Evolutionary conservation across 345 rosid species (phyloP).

Genomic region (Melaleuca alternifolia): DNA sequence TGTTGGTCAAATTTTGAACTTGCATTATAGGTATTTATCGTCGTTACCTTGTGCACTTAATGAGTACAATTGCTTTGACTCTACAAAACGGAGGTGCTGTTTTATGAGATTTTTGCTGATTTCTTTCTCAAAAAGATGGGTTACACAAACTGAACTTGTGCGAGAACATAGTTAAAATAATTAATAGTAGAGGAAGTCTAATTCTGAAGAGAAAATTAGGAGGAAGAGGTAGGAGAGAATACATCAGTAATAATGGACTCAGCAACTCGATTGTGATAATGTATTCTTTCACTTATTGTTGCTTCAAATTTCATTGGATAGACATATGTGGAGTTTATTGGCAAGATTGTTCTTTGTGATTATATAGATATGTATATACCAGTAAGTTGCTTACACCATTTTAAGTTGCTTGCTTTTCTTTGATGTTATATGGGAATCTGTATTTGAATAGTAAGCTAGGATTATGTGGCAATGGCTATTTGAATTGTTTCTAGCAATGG

Average conservation of each 20-base stretch:
- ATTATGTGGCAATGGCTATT: not conserved
- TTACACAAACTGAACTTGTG: not conserved
- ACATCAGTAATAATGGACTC: not conserved
- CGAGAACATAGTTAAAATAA: not conserved
- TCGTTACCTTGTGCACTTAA: not conserved
- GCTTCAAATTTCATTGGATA: not conserved
- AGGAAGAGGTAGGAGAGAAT: not conserved
- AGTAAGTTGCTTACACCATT: not conserved
- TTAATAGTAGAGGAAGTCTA: not conserved
- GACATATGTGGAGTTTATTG: not conserved
- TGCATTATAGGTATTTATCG: not conserved
- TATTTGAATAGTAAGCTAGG: not conserved
- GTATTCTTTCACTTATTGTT: not conserved
- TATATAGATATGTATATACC: not conserved
- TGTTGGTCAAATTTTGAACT: not conserved
- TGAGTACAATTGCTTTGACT: not conserved
- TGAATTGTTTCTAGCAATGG: not conserved
- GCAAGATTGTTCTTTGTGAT: not conserved
- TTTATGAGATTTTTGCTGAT: not conserved
- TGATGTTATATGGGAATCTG: not conserved
- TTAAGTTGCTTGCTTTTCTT: not conserved
- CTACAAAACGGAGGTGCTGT: not conserved
- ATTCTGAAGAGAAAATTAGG: not conserved
- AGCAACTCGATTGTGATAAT: not conserved
- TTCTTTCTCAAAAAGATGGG: not conserved